A percentile compares a stretch with the other conserved stretches of the same genome.
These are phyloP conservation scores for Aspergillus nidulans DNA, from an alignment of 495 filamentous ascomycete genomes.

Conservation along the genomic window DNA sequence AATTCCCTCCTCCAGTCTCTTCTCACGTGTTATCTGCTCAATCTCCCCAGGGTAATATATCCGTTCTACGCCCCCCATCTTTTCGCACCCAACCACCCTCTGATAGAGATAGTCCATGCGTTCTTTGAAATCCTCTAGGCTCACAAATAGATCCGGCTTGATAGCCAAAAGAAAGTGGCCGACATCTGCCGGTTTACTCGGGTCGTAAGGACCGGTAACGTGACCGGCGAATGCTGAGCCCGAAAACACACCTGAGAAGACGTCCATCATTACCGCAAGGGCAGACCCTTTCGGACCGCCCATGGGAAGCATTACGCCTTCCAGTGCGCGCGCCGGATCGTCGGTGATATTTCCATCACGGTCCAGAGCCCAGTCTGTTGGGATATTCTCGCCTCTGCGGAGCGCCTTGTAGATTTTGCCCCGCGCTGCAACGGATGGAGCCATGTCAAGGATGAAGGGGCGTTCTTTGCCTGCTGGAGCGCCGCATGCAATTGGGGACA, in stretches of 20 bases:
- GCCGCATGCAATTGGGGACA: conserved; percentile 73
- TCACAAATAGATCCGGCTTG: conserved; percentile 74
- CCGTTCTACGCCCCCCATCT: conserved; percentile 63
- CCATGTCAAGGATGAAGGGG: conserved; percentile 76
- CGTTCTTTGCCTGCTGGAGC: conserved; percentile 55
- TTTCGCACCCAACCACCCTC: conserved; percentile 58
- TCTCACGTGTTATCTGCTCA: conserved; percentile 57
- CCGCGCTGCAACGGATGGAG: conserved; percentile 64
- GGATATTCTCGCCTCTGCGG: conserved; percentile 68
- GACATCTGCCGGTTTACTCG: conserved; percentile 61
- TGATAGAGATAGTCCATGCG: conserved; percentile 69
- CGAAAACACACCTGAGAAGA: conserved; percentile 71
- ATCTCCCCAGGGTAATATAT: conserved; percentile 80
- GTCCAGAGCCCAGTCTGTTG: conserved; percentile 69
- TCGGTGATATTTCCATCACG: conserved; percentile 61
- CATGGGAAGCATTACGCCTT: conserved; percentile 76
- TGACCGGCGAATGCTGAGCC: conserved; percentile 68
- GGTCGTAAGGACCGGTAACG: conserved; percentile 70
- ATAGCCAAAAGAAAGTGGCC: conserved; percentile 74
- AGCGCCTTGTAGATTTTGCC: conserved; percentile 75
- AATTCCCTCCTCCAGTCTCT: conserved; percentile 56
- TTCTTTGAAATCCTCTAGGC: conserved; percentile 59
- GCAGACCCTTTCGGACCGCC: conserved; percentile 73
- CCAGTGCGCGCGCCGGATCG: conserved; percentile 60
- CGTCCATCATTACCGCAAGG: conserved; percentile 77